Evolutionary conservation across 2,329 filamentous ascomycete genomes (phyloP).

Genomic region (Fusarium avenaceum): DNA sequence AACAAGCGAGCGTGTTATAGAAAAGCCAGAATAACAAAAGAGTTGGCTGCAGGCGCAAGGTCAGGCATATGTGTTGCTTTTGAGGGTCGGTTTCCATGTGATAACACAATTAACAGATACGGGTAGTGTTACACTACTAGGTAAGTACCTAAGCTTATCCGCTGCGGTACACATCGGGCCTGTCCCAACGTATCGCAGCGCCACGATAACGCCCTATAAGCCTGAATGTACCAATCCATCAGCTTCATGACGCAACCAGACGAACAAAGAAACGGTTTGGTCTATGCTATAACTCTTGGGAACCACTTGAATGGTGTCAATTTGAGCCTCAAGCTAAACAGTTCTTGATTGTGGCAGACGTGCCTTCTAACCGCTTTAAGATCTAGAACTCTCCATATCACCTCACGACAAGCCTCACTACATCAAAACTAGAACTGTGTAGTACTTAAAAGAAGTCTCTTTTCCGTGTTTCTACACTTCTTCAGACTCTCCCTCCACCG

Average conservation of each 20-base stretch:
- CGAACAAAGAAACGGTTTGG: constrained; percentile 10
- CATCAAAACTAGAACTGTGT: constrained; percentile 25
- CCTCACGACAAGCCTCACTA: constrained; percentile 26
- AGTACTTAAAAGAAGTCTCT: constrained; percentile 15
- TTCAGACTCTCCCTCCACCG: constrained; percentile 5
- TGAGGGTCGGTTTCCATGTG: constrained; percentile 27
- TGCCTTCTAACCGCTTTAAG: neutral
- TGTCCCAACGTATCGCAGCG: constrained; percentile 39
- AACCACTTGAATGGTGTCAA: neutral
- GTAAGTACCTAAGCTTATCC: neutral
- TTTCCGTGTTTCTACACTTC: constrained; percentile 20
- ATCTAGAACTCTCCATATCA: neutral
- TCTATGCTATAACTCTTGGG: constrained; percentile 12
- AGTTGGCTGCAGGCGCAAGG: neutral
- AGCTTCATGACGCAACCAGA: constrained; percentile 41
- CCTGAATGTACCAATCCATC: constrained; percentile 26
- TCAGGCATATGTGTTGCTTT: constrained; percentile 17
- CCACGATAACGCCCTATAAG: constrained; percentile 41
- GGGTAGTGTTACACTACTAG: no score
- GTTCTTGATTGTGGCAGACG: neutral
- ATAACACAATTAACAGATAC: constrained; percentile 12
- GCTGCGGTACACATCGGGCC: constrained; percentile 21
- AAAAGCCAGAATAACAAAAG: constrained; percentile 5
- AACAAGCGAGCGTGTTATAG: constrained; percentile 9
- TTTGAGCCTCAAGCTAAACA: neutral